phyloP scores from a whole-genome alignment of 2,329 filamentous ascomycete species.

The Talaromyces sp. region DNA sequence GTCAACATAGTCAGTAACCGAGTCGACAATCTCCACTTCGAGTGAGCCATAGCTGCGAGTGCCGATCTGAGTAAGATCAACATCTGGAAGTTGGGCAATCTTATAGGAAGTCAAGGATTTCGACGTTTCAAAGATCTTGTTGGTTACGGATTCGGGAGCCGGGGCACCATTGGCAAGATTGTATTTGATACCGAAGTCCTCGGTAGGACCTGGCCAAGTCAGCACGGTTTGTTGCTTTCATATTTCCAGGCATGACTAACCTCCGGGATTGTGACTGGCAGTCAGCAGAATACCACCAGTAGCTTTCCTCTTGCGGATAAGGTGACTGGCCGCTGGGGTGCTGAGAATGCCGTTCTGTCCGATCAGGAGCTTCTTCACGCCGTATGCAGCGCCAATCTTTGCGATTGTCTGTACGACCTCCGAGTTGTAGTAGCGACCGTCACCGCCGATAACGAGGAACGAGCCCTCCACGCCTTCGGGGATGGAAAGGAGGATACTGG shows the following conservation, averaged over 20 bases:
- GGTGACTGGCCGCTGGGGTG: constrained; percentile 89
- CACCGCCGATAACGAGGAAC: constrained; percentile 93
- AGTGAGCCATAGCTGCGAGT: constrained; percentile 76
- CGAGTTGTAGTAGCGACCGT: constrained; percentile 95
- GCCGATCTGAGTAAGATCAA: constrained; percentile 80
- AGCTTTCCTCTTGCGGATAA: constrained; percentile 90
- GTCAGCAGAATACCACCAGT: constrained; percentile 96
- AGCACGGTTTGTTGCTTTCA: not conserved
- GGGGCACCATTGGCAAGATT: constrained; percentile 95
- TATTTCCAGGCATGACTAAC: constrained; percentile 49
- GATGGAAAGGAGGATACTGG: constrained; percentile 91
- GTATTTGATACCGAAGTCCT: constrained; percentile 99
- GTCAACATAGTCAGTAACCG: constrained; percentile 80
- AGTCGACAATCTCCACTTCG: constrained; percentile 94
- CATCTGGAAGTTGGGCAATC: constrained; percentile 75
- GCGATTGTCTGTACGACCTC: constrained; percentile 95
- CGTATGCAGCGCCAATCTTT: constrained; percentile 94
- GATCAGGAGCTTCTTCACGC: constrained; percentile 97
- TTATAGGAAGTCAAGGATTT: constrained; percentile 91
- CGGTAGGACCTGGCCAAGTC: constrained; percentile 63
- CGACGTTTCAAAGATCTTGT: constrained; percentile 93
- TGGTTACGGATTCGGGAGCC: constrained; percentile 90
- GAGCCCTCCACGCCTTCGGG: constrained; percentile 85
- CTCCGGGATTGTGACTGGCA: constrained; percentile 96
- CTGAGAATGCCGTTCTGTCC: constrained; percentile 95